A percentile compares a stretch with the other conserved stretches of the same genome.
Conservation (phyloP, 1,284 basidiomycete genomes). For the Irpex sp. region DNA sequence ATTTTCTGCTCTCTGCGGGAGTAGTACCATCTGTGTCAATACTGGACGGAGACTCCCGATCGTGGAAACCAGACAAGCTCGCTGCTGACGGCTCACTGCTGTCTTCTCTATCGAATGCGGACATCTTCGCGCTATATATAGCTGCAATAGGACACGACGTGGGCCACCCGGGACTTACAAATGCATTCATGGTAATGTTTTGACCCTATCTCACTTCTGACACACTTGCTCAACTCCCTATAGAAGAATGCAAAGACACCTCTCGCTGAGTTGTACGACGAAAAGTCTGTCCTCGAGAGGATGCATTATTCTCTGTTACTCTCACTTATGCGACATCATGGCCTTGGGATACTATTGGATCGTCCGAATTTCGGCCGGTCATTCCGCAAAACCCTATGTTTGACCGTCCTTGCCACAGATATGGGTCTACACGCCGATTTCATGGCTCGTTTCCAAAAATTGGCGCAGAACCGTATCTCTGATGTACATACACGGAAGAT, state of each 20-base stretch:
- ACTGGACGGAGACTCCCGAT: conserved; percentile 35
- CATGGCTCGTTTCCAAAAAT: conserved; percentile 58
- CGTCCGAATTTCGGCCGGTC: conserved; percentile 4
- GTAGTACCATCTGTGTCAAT: conserved; percentile 72
- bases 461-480: conserved; percentile 36
- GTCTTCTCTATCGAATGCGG: conserved; percentile 53
- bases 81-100: conserved; percentile 35
- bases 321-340: conserved; percentile 77
- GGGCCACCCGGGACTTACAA: conserved; percentile 89
- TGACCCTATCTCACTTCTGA: background rate
- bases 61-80: conserved; percentile 44
- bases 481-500: conserved; percentile 49
- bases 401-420: conserved; percentile 86
- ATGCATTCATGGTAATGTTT: conserved; percentile 82
- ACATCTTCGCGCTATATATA: conserved; percentile 79
- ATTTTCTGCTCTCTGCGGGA: conserved; percentile 71
- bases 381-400: conserved; percentile 72
- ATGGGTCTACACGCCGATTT: conserved; percentile 87
- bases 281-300: conserved; percentile 86
- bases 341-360: conserved; percentile 7
- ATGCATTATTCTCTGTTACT: conserved; percentile 87
- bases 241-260: conserved; percentile 92
- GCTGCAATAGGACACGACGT: conserved; percentile 95
- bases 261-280: conserved; percentile 81
- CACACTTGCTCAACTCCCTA: conserved; percentile 1